Evolutionary conservation across 164 flowering plant genomes (phyloP).

Genomic region (Saururus chinensis): DNA sequence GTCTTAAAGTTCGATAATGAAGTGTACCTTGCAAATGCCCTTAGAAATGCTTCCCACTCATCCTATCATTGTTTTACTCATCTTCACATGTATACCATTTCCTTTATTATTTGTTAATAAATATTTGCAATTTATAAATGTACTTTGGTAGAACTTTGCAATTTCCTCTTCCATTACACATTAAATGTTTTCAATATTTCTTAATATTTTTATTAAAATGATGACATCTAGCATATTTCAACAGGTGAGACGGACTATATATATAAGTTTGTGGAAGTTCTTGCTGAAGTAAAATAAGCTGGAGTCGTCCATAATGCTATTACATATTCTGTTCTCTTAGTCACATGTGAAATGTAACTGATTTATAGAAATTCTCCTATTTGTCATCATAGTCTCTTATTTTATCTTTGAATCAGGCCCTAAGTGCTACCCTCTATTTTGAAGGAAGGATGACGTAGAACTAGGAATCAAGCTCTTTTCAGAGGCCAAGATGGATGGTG

Average conservation of each 20-base stretch:
- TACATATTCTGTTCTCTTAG: constrained; percentile 70
- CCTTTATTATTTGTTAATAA: neutral
- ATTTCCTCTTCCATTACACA: too few relatives aligned
- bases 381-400: neutral
- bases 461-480: constrained; percentile 48
- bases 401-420: neutral
- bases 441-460: constrained; percentile 68
- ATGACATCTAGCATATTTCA: constrained; percentile 1
- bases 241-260: constrained; percentile 81
- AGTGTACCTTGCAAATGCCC: too few relatives aligned
- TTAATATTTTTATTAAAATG: neutral
- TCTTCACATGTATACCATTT: neutral
- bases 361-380: neutral
- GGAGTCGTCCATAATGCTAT: constrained; percentile 46
- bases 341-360: constrained; percentile 77
- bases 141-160: neutral
- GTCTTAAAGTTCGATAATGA: too few relatives aligned
- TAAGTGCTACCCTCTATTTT: constrained; percentile 7
- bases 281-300: constrained; percentile 50
- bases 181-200: too few relatives aligned
- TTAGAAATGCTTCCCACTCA: neutral
- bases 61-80: neutral
- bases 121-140: neutral
- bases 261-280: constrained; percentile 56
- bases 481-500: constrained; percentile 61